Base-by-base conservation (phyloP, 1,284 basidiomycete genomes). In the Marasmius tenuissimus region DNA sequence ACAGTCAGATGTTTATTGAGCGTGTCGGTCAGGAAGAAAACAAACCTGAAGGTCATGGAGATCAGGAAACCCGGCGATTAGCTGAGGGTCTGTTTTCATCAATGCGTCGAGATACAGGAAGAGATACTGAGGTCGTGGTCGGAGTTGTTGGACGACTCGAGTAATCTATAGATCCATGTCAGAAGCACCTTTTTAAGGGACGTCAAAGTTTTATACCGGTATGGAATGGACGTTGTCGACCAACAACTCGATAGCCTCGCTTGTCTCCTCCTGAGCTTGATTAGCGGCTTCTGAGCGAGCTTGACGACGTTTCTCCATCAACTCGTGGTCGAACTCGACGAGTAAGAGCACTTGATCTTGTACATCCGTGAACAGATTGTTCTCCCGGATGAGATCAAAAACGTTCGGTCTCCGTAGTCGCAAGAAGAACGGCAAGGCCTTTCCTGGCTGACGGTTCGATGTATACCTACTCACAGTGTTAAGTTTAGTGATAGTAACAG, bases 211-310 rank as follows among this genome's bases (percentile, higher is more conserved):
- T 77, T 89, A 67, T 66, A 95, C 96, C 4, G 96, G 95, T 71
- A 99, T 98, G 12, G 97, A 96, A 71, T 97, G 93, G 0, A 93
- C 93, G 72, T 99, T 95, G 67, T 98, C 91, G 8, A 99, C 96
- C 16, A 99, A 83, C 51, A 99, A 74, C 53, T 85, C 83, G 63
- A 99, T 96, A 0, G 96, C 94, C 22, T 90, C 82, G 50, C 87
- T 86, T 35, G 81, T 76, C 42, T 69, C 75, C 52, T 77, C 74
- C 35, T 73, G 71, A 10, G 73, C 72, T 27, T 5, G 18, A 5
- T 33, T 34, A 18, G 14, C 39, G 12, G 39, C 22, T 20, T 75
- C 74, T 34, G 78, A 72, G 0, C 71, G 72, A 38, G 76, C 76
- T 61, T 77, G 73, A 67, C 78, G 81, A 20, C 82, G 76, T 68